These are phyloP conservation scores for Helichrysum umbraculigerum DNA, from an alignment of 129 eudicot species.

Conservation along the genomic window DNA sequence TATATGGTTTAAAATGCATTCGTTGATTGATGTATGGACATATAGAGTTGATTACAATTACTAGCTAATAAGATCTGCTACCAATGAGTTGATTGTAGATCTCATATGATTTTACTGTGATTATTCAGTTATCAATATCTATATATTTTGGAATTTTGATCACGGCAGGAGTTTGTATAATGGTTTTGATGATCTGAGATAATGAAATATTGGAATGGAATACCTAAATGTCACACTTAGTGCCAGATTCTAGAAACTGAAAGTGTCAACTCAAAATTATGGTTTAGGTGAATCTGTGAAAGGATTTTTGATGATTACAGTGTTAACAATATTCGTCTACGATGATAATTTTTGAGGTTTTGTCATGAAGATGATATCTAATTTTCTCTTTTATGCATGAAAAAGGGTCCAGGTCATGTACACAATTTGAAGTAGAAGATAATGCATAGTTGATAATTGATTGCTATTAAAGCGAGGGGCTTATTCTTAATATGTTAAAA, in stretches of 20 bases:
- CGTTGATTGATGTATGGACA: not conserved
- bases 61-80: slow-evolving; percentile 24
- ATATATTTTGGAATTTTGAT: not conserved
- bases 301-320: not conserved
- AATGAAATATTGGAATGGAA: not conserved
- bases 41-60: not conserved
- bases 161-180: slow-evolving; percentile 3
- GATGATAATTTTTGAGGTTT: not conserved
- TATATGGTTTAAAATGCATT: not conserved
- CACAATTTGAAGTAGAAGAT: not conserved
- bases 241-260: slow-evolving; percentile 10
- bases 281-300: not conserved
- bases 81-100: slow-evolving; percentile 14
- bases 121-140: not conserved
- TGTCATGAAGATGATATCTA: slow-evolving; percentile 3
- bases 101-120: not conserved
- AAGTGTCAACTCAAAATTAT: not conserved
- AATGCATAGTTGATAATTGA: not conserved
- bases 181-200: not conserved
- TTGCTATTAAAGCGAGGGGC: not conserved
- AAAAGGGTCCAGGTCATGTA: not conserved
- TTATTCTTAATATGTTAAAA: not conserved
- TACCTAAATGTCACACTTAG: not conserved
- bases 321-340: not conserved
- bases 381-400: not conserved